phyloP scores from a whole-genome alignment of 257 asterid genomes.

The Schizonepeta tenuifolia region DNA sequence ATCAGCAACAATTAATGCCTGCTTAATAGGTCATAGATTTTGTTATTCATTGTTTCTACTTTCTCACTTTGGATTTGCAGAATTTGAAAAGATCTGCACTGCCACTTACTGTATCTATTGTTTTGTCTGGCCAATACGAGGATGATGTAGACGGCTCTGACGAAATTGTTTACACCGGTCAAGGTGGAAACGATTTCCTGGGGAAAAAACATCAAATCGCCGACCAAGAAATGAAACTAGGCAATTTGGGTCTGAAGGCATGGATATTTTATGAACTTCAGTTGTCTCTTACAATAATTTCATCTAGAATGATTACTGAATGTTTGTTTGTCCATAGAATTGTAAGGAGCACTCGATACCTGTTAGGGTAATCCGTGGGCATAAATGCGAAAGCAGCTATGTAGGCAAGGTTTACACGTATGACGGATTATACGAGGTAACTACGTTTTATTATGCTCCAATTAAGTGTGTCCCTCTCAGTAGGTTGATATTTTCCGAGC shows the following conservation, averaged over 20 bases:
- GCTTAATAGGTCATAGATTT: background rate
- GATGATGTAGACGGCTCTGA: conserved; percentile 80
- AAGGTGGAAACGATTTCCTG: conserved; percentile 84
- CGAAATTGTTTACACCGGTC: conserved; percentile 86
- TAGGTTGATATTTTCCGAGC: background rate
- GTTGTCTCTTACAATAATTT: conserved; percentile 8
- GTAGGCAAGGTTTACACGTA: conserved; percentile 89
- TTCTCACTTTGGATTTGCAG: conserved; percentile 43
- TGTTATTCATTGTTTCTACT: background rate
- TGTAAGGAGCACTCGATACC: conserved; percentile 66
- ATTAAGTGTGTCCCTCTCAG: background rate
- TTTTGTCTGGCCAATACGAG: conserved; percentile 91
- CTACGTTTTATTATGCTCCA: background rate
- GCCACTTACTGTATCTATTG: conserved; percentile 71
- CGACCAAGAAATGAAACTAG: conserved; percentile 69
- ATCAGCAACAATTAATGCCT: background rate
- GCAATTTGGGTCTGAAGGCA: conserved; percentile 86
- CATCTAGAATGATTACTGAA: too few relatives aligned
- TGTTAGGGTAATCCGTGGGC: conserved; percentile 88
- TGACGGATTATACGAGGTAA: conserved; percentile 88
- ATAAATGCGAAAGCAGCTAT: conserved; percentile 67
- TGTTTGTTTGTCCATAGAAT: conserved; percentile 48
- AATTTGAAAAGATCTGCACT: conserved; percentile 42
- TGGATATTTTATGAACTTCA: conserved; percentile 26
- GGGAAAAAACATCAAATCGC: conserved; percentile 71